phyloP scores from a whole-genome alignment of 108 stramenopile species.

The Epipyxis sp. region DNA sequence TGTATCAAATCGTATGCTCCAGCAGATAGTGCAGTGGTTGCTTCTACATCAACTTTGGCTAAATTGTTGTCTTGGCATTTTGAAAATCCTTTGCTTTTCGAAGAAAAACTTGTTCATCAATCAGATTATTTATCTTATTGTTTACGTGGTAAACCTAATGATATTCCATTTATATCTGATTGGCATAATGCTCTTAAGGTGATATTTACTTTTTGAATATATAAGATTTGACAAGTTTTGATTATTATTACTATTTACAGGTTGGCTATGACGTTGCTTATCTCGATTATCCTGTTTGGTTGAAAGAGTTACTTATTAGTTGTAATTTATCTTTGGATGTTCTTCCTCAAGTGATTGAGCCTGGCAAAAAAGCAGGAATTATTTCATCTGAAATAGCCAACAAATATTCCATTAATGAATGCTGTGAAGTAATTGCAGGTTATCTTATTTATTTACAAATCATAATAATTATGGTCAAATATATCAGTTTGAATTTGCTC shows the following conservation, averaged over 20 bases:
- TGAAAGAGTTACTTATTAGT: constrained; percentile 24
- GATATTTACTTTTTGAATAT: too few relatives aligned
- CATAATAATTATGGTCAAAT: too few relatives aligned
- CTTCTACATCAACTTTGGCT: constrained; percentile 75
- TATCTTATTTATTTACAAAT: too few relatives aligned
- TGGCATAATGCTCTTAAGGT: constrained; percentile 89
- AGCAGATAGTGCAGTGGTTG: constrained; percentile 62
- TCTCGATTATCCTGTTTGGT: constrained; percentile 44
- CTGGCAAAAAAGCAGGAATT: background rate
- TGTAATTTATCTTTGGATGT: background rate
- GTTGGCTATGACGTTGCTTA: constrained; percentile 80
- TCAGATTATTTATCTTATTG: constrained; percentile 72
- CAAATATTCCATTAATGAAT: too few relatives aligned
- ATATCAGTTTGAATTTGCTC: too few relatives aligned
- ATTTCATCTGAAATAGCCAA: too few relatives aligned
- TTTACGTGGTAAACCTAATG: too few relatives aligned
- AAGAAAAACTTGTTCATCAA: constrained; percentile 78
- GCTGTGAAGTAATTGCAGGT: constrained; percentile 70
- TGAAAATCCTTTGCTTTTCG: constrained; percentile 56
- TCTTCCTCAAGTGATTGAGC: background rate
- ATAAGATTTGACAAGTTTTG: too few relatives aligned
- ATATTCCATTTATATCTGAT: constrained; percentile 60
- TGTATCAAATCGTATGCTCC: too few relatives aligned
- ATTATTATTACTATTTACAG: too few relatives aligned
- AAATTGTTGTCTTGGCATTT: constrained; percentile 79